Evolutionary conservation across 2,329 filamentous ascomycete genomes (phyloP).

Genomic region (Trichoderma citrinoviride): DNA sequence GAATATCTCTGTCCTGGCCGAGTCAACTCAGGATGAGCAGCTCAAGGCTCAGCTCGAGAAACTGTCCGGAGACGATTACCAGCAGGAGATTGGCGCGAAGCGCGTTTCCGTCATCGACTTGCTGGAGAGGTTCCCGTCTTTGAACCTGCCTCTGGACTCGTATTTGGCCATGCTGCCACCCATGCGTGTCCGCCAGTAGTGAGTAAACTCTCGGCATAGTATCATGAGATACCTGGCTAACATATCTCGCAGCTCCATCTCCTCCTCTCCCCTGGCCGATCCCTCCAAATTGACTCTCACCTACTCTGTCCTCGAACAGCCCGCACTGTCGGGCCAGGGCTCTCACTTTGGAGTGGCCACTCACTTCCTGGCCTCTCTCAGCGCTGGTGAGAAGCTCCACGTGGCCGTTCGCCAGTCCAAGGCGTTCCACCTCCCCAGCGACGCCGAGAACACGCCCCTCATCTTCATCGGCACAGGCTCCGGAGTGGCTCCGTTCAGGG

Average conservation of each 20-base stretch:
- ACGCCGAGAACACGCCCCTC: constrained; percentile 46
- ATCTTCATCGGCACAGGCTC: constrained; percentile 53
- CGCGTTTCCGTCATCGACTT: constrained; percentile 66
- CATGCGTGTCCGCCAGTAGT: constrained; percentile 74
- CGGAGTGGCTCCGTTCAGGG: constrained; percentile 61
- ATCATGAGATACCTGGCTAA: constrained; percentile 6
- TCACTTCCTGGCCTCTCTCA: constrained; percentile 55
- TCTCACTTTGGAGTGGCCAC: constrained; percentile 59
- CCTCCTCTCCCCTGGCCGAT: constrained; percentile 65
- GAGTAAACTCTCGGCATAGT: constrained; percentile 20
- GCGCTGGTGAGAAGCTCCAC: constrained; percentile 43
- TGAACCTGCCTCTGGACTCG: constrained; percentile 60
- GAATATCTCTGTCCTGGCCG: constrained; percentile 45
- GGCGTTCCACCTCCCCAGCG: constrained; percentile 50
- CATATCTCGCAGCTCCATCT: constrained; percentile 55
- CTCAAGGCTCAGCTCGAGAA: constrained; percentile 44
- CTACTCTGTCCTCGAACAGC: constrained; percentile 62
- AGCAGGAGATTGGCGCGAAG: constrained; percentile 51
- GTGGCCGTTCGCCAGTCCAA: constrained; percentile 48
- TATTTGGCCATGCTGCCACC: constrained; percentile 73
- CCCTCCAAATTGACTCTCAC: constrained; percentile 61
- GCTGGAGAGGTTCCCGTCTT: constrained; percentile 59
- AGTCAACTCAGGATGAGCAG: constrained; percentile 47
- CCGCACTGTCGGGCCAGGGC: constrained; percentile 50
- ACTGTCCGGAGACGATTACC: constrained; percentile 49